phyloP scores from a whole-genome alignment of 352 stramenopile species.

The Globisporangium ultimum region DNA sequence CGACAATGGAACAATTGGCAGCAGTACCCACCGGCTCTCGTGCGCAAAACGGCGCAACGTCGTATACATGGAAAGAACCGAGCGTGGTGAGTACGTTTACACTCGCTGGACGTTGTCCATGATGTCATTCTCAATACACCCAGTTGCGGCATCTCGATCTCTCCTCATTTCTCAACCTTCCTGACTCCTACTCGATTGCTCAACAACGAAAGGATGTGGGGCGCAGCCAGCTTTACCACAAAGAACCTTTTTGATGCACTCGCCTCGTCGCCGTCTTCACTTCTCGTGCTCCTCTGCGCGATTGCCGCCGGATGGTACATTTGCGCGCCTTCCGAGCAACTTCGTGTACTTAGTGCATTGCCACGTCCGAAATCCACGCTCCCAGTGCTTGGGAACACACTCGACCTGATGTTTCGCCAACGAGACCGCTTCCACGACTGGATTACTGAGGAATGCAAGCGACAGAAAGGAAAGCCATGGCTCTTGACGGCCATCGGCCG shows the following conservation, averaged over 20 bases:
- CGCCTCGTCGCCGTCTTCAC: slow-evolving; percentile 5
- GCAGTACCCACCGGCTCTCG: too few species aligned
- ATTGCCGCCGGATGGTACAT: slow-evolving; percentile 17
- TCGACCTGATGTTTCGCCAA: slow-evolving; percentile 48
- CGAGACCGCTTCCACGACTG: slow-evolving; percentile 52
- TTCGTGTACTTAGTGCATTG: slow-evolving; percentile 21
- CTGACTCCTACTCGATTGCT: too few species aligned
- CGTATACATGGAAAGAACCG: too few species aligned
- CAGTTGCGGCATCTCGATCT: too few species aligned
- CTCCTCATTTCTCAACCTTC: too few species aligned
- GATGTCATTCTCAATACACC: too few species aligned
- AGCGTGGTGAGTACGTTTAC: too few species aligned
- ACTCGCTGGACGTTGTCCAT: too few species aligned
- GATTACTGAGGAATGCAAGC: slow-evolving; percentile 44
- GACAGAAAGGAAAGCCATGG: slow-evolving; percentile 39
- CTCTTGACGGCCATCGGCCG: slow-evolving; percentile 34
- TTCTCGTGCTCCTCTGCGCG: slow-evolving; percentile 15
- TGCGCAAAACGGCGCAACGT: too few species aligned
- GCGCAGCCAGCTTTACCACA: neutral
- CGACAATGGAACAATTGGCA: too few species aligned
- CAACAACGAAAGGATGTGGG: slow-evolving; percentile 7
- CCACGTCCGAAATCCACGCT: slow-evolving; percentile 33
- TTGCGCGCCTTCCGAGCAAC: slow-evolving; percentile 20
- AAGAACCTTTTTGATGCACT: neutral
- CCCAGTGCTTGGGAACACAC: slow-evolving; percentile 42